Percentiles rank a stretch among this genome's conserved stretches.
phyloP scores from a whole-genome alignment of 192 early-diverging fungal genomes.

The Phycomyces nitens region DNA sequence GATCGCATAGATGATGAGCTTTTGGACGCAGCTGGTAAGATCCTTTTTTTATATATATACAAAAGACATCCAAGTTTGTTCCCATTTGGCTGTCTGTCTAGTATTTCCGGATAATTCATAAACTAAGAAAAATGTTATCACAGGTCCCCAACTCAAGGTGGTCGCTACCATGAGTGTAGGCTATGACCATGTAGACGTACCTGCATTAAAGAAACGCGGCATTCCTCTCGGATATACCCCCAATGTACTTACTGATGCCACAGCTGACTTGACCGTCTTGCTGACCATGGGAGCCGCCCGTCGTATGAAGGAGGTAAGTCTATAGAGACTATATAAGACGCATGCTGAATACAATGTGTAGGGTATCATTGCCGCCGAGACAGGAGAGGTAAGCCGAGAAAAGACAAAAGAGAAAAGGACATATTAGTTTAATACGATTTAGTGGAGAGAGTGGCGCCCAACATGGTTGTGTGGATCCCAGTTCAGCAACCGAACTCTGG shows the following conservation, averaged over 20 bases:
- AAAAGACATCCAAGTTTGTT: too few relatives aligned
- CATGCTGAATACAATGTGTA: too few relatives aligned
- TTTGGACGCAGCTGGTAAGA: conserved; percentile 57
- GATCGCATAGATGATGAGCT: conserved; percentile 71
- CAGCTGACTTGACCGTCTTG: conserved; percentile 75
- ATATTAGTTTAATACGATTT: too few relatives aligned
- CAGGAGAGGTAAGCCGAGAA: conserved; percentile 36
- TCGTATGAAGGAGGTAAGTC: conserved; percentile 61
- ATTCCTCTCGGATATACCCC: conserved; percentile 77
- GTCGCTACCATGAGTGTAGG: conserved; percentile 80
- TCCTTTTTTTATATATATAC: conserved; percentile 3
- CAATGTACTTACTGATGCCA: conserved; percentile 84
- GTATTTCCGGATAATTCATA: too few relatives aligned
- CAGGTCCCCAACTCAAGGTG: conserved; percentile 57
- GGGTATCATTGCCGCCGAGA: conserved; percentile 38
- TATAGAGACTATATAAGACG: too few relatives aligned
- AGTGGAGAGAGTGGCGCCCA: conserved; percentile 65
- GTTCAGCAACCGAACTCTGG: conserved; percentile 73
- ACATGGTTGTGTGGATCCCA: conserved; percentile 69
- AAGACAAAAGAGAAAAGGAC: background rate
- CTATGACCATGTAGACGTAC: conserved; percentile 73
- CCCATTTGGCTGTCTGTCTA: too few relatives aligned
- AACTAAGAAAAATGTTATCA: too few relatives aligned
- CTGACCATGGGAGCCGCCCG: conserved; percentile 71
- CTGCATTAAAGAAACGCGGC: conserved; percentile 45